Evolutionary conservation across 345 rosid genomes (phyloP), one percentile per base, ranked within the genome.

Genomic region (Conringia planisiliqua): DNA sequence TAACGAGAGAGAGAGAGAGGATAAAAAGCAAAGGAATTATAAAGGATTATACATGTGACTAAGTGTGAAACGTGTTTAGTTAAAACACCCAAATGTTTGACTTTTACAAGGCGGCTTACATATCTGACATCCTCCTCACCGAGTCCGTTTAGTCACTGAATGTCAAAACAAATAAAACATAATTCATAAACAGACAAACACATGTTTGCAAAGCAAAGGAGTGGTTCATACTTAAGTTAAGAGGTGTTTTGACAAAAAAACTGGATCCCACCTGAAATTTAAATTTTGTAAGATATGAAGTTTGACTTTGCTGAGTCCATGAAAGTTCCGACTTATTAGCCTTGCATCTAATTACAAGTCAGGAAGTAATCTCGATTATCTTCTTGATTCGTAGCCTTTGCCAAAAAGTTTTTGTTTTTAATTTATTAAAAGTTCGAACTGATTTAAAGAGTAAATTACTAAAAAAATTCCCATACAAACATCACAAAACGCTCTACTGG

Each of bases 401-500:
- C 3, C 4, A 7, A 0, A 6, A 5, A 6, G 18, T 60, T 38
- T 36, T 59, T 10, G 8, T 1, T 29, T 29, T 29, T 14, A 1
- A 29, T 16, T 5, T 40, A 26, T n/a, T n/a, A 5, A n/a, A 26
- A 7, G 3, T 7, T 2, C 29, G 5, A 55, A n/a, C 33, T 18
- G 43, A 62, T 20, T 30, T 30, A 30, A 73, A 42, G 10, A 17
- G 61, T 38, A 47, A 18, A 74, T 48, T 40, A 66, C 48, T 60
- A 36, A 43, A 54, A 18, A 63, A 18, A 0, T 14, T 3, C 26
- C 50, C 17, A 58, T 57, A 74, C 66, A 74, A 27, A 26, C 66
- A 66, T 24, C 33, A 66, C 59, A 74, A 74, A 56, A 66, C 16
- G 51, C 78, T 66, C 72, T 74, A 66, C 72, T 58, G 26, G 36